A percentile compares a stretch with the other conserved stretches of the same genome.
phyloP scores from a whole-genome alignment of 192 early-diverging fungal species.

The Backusella psychrophila region DNA sequence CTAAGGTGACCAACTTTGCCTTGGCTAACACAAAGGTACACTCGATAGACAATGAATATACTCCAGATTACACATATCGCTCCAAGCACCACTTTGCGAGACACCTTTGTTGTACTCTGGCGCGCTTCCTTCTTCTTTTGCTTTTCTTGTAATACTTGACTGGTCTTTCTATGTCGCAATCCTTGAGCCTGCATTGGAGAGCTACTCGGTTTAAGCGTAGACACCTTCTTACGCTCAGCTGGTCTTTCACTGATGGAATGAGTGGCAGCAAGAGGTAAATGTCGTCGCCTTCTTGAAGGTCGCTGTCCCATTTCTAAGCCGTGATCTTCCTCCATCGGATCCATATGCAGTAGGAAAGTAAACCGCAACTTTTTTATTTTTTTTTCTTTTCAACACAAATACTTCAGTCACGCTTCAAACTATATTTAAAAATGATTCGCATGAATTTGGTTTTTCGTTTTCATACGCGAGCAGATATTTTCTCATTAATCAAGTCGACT shows the following conservation, averaged over 20 bases:
- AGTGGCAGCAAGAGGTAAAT: constrained; percentile 9
- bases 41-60: neutral
- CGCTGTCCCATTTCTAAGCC: constrained; percentile 12
- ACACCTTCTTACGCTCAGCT: neutral
- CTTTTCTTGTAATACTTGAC: neutral
- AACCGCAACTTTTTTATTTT: neutral
- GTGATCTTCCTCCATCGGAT: neutral
- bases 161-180: neutral
- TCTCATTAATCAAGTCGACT: too few species aligned
- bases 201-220: neutral
- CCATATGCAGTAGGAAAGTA: neutral
- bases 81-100: neutral
- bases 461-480: neutral
- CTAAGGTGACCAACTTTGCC: neutral
- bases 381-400: neutral
- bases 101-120: neutral
- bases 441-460: neutral
- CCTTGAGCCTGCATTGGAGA: neutral
- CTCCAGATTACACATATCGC: neutral
- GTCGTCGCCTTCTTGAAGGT: constrained; percentile 12
- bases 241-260: neutral
- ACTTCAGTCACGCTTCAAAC: neutral
- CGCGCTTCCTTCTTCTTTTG: neutral
- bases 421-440: neutral
- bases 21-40: neutral